Evolutionary conservation across 1,284 basidiomycete genomes (phyloP), one percentile per base, ranked within the genome.

Genomic region (Cutaneotrichosporon curvatum): DNA sequence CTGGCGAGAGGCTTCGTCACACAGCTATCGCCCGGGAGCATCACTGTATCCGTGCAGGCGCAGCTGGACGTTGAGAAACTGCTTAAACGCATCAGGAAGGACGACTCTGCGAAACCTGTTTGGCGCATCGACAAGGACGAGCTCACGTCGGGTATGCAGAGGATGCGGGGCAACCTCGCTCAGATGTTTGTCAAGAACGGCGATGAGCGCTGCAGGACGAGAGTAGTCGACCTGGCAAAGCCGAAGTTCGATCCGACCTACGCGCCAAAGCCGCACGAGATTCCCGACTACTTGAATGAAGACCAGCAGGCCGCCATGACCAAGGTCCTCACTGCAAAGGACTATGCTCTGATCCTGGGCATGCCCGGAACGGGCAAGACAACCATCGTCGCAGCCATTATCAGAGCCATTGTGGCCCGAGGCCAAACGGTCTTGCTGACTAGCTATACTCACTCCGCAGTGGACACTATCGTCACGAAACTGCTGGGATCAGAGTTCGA

Each of bases 311-410:
- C 68, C 2, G 92, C 91, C 0, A 78, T 96, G 63, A 67, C 73
- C 23, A 84, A 81, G 53, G 87, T 85, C 2, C 70, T 97, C 15
- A 74, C 76, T 2, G 87, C 94, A 0, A 74, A 81, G 51, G 92
- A 99, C 68, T 99, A 96, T 65, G 83, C 91, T 1, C 73, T 97
- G 37, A 79, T 98, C 25, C 76, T 97, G 5, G 95, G 94, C 20
- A 97, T 98, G 95, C 94, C 94, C 2, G 94, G 94, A 0, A 97
- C 95, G 2, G 94, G 94, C 9, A 99, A 99, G 73, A 96, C 94
- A 30, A 95, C 91, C 0, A 87, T 94, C 4, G 85, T 97, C 45
- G 87, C 87, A 0, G 83, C 88, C 34, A 78, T 96, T 35, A 91
- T 98, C 63, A 79, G 80, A 57, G 77, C 79, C 20, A 73, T 98